Percentiles rank a stretch among this genome's conserved stretches.
These are phyloP conservation scores for Diaporthe citri DNA, from an alignment of 2,329 filamentous ascomycete species.

Conservation along the genomic window DNA sequence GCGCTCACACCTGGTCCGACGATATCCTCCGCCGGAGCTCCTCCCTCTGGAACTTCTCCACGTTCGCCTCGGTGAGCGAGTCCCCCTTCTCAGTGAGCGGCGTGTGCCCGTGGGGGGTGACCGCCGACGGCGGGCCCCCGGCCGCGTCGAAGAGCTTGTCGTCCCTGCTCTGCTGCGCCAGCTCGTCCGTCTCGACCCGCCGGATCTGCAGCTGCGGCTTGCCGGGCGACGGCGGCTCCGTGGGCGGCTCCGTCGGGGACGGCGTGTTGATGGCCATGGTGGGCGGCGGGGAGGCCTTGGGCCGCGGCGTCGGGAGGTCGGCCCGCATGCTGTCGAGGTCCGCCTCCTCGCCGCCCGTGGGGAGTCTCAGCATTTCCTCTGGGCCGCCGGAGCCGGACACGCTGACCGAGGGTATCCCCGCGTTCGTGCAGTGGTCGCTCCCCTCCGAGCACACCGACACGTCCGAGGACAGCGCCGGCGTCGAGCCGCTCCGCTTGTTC, in stretches of 20 bases:
- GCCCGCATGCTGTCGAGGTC: constrained; percentile 5
- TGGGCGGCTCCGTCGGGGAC: background rate
- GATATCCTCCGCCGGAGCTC: constrained; percentile 32
- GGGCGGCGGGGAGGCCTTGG: constrained; percentile 15
- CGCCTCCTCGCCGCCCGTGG: background rate
- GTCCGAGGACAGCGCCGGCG: constrained; percentile 25
- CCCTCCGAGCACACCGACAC: constrained; percentile 43
- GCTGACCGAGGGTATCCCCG: constrained; percentile 42
- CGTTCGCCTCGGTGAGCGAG: constrained; percentile 46
- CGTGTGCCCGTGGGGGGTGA: constrained; percentile 38
- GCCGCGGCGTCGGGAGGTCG: constrained; percentile 31
- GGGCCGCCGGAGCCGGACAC: background rate
- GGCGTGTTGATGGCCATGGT: background rate
- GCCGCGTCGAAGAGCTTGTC: constrained; percentile 47
- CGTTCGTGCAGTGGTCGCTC: constrained; percentile 44
- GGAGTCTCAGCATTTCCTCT: background rate
- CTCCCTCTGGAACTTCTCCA: constrained; percentile 44
- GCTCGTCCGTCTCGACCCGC: constrained; percentile 43
- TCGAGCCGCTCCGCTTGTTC: constrained; percentile 35
- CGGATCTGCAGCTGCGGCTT: constrained; percentile 28
- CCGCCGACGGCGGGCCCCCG: constrained; percentile 28
- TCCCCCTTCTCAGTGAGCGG: constrained; percentile 39
- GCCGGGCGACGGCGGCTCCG: constrained; percentile 21
- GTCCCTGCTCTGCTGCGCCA: constrained; percentile 43
- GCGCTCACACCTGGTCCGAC: background rate